phyloP scores from a whole-genome alignment of 768 basidiomycete species.

The Trametes cinnabarina region DNA sequence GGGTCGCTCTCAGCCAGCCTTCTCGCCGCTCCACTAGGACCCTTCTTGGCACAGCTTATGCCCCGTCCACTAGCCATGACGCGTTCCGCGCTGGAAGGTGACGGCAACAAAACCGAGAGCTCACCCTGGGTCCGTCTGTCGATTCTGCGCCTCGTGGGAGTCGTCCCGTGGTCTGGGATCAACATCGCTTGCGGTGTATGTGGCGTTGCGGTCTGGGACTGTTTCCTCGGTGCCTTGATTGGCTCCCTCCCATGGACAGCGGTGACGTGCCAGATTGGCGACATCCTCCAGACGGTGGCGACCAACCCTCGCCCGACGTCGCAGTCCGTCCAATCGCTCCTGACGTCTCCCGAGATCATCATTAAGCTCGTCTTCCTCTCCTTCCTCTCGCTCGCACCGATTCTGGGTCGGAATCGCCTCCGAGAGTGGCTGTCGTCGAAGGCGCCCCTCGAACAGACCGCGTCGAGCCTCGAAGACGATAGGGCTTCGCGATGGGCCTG shows the following conservation, averaged over 20 bases:
- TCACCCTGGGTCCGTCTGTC: slow-evolving; percentile 80
- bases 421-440: slow-evolving; percentile 51
- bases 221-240: slow-evolving; percentile 79
- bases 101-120: slow-evolving; percentile 39
- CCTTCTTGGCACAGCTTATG: slow-evolving; percentile 76
- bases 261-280: slow-evolving; percentile 87
- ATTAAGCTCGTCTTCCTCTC: slow-evolving; percentile 81
- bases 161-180: slow-evolving; percentile 96
- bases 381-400: slow-evolving; percentile 82
- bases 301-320: slow-evolving; percentile 66
- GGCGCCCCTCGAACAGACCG: slow-evolving; percentile 6
- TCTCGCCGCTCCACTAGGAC: slow-evolving; percentile 80
- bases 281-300: slow-evolving; percentile 82
- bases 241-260: slow-evolving; percentile 88
- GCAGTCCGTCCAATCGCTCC: slow-evolving; percentile 80
- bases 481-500: slow-evolving; percentile 51
- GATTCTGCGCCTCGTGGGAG: slow-evolving; percentile 84
- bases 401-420: slow-evolving; percentile 69
- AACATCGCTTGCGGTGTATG: slow-evolving; percentile 95
- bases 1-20: slow-evolving; percentile 82
- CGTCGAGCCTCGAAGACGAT: slow-evolving; percentile 40
- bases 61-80: slow-evolving; percentile 86
- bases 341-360: slow-evolving; percentile 81
- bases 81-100: slow-evolving; percentile 73
- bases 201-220: slow-evolving; percentile 72